Conservation (phyloP, 139 green algal species). For the Tetradesmus obliquus region DNA sequence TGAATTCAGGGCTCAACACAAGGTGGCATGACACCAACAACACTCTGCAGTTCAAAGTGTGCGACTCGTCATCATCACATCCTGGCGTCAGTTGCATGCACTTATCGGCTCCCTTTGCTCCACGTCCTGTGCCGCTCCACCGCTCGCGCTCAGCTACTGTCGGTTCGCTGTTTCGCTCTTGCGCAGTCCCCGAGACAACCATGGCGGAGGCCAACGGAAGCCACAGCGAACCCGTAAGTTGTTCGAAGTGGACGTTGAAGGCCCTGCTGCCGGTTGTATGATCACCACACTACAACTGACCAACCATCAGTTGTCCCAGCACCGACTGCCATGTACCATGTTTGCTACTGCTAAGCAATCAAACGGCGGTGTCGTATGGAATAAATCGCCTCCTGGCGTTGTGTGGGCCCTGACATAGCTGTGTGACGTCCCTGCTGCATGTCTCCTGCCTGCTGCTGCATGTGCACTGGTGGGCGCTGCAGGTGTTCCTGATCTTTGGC, state of each 20-base stretch:
- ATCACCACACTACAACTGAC: background rate
- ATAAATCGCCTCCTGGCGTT: background rate
- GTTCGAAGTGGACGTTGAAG: background rate
- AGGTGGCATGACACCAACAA: background rate
- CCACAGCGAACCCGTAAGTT: constrained; percentile 23
- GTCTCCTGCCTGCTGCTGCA: background rate
- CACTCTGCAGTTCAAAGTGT: background rate
- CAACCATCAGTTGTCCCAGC: background rate
- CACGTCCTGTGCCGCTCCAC: too few species aligned
- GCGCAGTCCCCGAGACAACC: constrained; percentile 70
- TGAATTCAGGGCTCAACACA: background rate
- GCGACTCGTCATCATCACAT: background rate
- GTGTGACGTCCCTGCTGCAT: background rate
- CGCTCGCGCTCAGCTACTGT: background rate
- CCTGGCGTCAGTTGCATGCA: background rate
- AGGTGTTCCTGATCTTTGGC: constrained; percentile 92
- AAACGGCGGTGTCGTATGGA: background rate
- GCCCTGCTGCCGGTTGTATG: background rate
- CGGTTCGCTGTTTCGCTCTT: constrained; percentile 59
- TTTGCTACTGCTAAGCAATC: background rate
- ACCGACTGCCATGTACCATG: background rate
- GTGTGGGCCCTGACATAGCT: background rate
- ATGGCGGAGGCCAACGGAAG: constrained; percentile 22
- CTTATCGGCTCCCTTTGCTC: background rate
- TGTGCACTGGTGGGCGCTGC: background rate